Conservation (phyloP, 129 eudicot genomes). For the Helianthus annuus region HanXRQr2.0-SUNRISE NC_035438.2:15901501-15902000, state of each 20-base stretch:
- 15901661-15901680: not conserved
- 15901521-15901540: too few species aligned
- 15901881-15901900: not conserved
- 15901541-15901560: too few species aligned
- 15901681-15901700: not conserved
- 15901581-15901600: too few species aligned
- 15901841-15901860: conserved; percentile 3
- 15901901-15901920: not conserved
- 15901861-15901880: not conserved
- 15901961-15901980: not conserved
- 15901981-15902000: not conserved
- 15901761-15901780: not conserved
- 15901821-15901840: not conserved
- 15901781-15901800: not conserved
- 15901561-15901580: too few species aligned
- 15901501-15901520: too few species aligned
- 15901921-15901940: conserved; percentile 1
- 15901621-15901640: too few species aligned
- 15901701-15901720: not conserved
- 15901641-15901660: not conserved
- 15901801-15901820: not conserved
- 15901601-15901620: too few species aligned
- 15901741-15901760: not conserved
- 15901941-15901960: not conserved
- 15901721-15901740: not conserved